These are phyloP conservation scores for Eucalyptus shirleyi DNA, from an alignment of 345 rosid species.

Conservation along the genomic window DNA sequence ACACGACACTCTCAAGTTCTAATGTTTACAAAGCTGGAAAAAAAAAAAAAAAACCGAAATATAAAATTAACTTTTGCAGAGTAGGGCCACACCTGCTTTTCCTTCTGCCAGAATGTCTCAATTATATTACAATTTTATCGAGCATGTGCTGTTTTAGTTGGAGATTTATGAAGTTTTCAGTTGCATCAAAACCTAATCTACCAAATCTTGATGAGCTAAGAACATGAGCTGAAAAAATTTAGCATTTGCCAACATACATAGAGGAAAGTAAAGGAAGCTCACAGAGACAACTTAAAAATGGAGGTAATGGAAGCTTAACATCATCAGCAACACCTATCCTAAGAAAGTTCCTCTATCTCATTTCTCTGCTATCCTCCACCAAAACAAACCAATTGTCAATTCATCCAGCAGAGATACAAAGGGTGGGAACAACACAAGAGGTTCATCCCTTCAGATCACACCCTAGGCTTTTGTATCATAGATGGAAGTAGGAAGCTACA, in stretches of 20 bases:
- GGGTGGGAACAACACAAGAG: not conserved
- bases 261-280: not conserved
- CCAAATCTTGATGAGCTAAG: not conserved
- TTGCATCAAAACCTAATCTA: not conserved
- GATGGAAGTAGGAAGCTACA: not conserved
- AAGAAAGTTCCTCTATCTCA: not conserved
- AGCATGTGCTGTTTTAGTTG: not conserved
- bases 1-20: not conserved
- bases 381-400: not conserved
- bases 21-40: not conserved
- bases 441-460: not conserved
- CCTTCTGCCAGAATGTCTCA: not conserved
- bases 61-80: not conserved
- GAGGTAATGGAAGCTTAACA: not conserved
- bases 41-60: not conserved
- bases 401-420: not conserved
- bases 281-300: not conserved
- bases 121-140: not conserved
- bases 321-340: not conserved
- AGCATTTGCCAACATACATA: not conserved
- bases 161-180: not conserved
- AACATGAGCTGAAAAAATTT: not conserved
- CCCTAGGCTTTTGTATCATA: not conserved
- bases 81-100: not conserved
- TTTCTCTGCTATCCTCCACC: not conserved